Base-by-base conservation (phyloP, 1,284 basidiomycete genomes). In the Somion occarium region DNA sequence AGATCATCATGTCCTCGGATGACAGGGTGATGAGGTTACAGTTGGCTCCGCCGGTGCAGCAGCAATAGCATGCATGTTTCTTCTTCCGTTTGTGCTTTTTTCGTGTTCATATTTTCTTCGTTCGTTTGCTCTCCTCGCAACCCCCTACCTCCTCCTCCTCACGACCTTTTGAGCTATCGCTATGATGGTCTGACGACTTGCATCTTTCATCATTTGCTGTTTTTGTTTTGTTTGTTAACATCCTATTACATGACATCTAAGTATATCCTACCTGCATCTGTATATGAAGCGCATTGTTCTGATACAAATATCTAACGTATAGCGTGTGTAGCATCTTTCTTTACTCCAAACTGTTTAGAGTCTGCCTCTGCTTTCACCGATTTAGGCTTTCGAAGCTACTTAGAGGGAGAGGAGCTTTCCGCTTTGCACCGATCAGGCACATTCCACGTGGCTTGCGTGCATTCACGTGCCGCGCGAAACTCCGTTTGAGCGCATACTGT, bases 1-100 rank as follows among this genome's bases (percentile, higher is more conserved):
- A 91, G 66, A 88, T 91, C 60, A 67, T 91, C 53, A 80, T 91
- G 67, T 86, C 88, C 25, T 88, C 87, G 3, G 88, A 90, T 61
- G 88, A 90, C 68, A 80, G 85, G 25, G 82, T 91, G 51, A 73
- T 91, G 67, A 77, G 83, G 43, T 66, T 91, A 51, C 80, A 82
- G 46, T 70, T 79, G 55, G 70, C 74, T 9, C 42, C 42, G 3
- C 23, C 18, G 13, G 13, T 23, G 20, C 42, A 43, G 42, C n/a
- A n/a, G n/a, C 20, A 43, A 23, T 34, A 7, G 7, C 30, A 34
- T 15, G 30, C 15, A 7, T 34, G 30, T 34, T 34, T 34, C 30
- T 34, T 15, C 30, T 34, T 15, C 30, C 30, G 7, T 34, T 34
- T 34, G 7, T 15, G 7, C 30, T 7, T 15, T 34, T 34, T 34